A percentile compares a stretch with the other conserved stretches of the same genome.
Conservation (phyloP, 2,329 filamentous ascomycete species). For the Phialophora chinensis region DNA sequence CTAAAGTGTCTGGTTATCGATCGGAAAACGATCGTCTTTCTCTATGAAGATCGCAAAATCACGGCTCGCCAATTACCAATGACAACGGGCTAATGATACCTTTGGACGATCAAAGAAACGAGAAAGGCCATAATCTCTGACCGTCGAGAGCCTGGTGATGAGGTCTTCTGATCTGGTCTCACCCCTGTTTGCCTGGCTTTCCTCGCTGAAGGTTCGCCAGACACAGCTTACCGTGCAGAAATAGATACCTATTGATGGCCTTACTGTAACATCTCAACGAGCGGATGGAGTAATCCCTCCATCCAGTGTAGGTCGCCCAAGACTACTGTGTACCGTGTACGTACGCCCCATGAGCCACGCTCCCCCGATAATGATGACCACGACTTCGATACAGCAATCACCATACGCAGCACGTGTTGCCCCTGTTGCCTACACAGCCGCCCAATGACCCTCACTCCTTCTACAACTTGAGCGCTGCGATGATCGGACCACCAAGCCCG, state of each 20-base stretch:
- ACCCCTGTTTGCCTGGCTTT: neutral
- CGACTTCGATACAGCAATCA: neutral
- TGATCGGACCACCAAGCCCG: slow-evolving; percentile 31
- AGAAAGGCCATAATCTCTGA: neutral
- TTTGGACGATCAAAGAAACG: neutral
- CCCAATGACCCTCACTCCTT: neutral
- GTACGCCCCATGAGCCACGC: neutral
- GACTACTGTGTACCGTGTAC: neutral
- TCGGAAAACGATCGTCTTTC: neutral
- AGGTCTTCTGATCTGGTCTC: slow-evolving; percentile 5
- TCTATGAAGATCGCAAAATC: neutral
- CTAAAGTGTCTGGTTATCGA: neutral
- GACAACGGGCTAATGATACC: neutral
- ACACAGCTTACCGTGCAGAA: neutral
- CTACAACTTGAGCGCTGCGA: slow-evolving; percentile 29
- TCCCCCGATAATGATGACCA: neutral
- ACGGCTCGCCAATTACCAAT: neutral
- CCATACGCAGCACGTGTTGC: neutral
- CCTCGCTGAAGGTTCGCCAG: neutral
- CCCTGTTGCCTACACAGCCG: neutral
- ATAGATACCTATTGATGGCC: neutral
- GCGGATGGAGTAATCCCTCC: neutral
- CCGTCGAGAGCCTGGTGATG: neutral
- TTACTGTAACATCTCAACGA: neutral
- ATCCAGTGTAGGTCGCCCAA: neutral